Evolutionary conservation across 805 yeast species (phyloP).

Genomic region (Metschnikowia aberdeeniae): DNA sequence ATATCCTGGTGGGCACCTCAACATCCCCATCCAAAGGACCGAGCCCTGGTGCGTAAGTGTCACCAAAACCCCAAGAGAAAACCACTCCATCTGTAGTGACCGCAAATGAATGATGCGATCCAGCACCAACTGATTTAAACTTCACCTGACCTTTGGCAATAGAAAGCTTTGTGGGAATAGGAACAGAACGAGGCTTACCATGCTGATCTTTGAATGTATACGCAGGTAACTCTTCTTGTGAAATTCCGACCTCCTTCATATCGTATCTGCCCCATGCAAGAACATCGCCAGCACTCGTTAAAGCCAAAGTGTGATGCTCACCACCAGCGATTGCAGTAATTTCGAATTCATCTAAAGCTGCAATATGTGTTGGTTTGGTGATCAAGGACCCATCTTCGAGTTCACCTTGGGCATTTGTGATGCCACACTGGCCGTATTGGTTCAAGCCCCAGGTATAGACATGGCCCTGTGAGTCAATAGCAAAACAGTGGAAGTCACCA

Average conservation of each 20-base stretch:
- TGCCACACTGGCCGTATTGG: slow-evolving; percentile 95
- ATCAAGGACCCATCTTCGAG: slow-evolving; percentile 85
- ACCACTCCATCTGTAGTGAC: slow-evolving; percentile 78
- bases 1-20: slow-evolving; percentile 81
- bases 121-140: slow-evolving; percentile 58
- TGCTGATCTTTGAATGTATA: slow-evolving; percentile 72
- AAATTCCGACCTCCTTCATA: slow-evolving; percentile 88
- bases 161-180: slow-evolving; percentile 70
- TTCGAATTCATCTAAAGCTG: slow-evolving; percentile 54
- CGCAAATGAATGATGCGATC: slow-evolving; percentile 91
- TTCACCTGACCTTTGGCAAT: slow-evolving; percentile 27
- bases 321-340: slow-evolving; percentile 77
- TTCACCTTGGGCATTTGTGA: slow-evolving; percentile 52
- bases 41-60: slow-evolving; percentile 92
- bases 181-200: slow-evolving; percentile 79
- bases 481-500: slow-evolving; percentile 96
- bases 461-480: slow-evolving; percentile 66
- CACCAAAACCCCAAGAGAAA: slow-evolving; percentile 98
- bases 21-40: slow-evolving; percentile 90
- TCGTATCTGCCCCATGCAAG: slow-evolving; percentile 89
- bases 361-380: slow-evolving; percentile 69
- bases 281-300: slow-evolving; percentile 67
- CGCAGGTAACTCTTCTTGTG: slow-evolving; percentile 60
- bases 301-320: slow-evolving; percentile 86
- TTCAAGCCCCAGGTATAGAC: slow-evolving; percentile 93